phyloP scores from a whole-genome alignment of 768 basidiomycete genomes.

The Boletus rex-veris region DNA sequence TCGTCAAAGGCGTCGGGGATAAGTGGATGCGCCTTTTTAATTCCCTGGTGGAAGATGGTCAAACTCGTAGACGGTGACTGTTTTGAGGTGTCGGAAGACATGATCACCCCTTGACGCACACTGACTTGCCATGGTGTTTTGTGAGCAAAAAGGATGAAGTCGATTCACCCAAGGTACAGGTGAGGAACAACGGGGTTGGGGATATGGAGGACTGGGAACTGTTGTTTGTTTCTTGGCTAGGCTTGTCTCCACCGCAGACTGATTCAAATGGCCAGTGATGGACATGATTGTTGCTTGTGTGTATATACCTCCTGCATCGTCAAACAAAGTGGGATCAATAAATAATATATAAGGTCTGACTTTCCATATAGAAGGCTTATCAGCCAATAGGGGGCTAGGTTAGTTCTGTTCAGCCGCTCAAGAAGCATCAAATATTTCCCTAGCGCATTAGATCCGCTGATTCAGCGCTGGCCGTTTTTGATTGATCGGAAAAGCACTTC shows the following conservation, averaged over 20 bases:
- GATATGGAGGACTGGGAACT: background rate
- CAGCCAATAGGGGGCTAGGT: too few species aligned
- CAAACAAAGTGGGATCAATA: too few species aligned
- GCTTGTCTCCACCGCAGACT: background rate
- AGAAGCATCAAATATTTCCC: too few species aligned
- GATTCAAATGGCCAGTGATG: background rate
- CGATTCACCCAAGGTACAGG: background rate
- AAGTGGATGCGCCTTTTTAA: too few species aligned
- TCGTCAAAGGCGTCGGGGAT: too few species aligned
- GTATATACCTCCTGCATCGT: background rate
- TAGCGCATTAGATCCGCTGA: too few species aligned
- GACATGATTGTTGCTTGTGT: background rate
- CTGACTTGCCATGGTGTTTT: background rate
- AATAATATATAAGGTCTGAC: too few species aligned
- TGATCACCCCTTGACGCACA: background rate
- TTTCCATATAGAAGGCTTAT: too few species aligned
- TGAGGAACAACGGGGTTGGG: background rate
- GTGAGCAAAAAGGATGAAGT: background rate
- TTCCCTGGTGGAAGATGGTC: too few species aligned
- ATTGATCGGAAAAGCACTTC: too few species aligned
- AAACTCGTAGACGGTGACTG: background rate
- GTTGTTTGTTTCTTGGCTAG: background rate
- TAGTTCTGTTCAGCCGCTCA: too few species aligned
- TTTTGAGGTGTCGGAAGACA: background rate
- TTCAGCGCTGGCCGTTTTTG: too few species aligned